Evolutionary conservation across 768 basidiomycete genomes (phyloP).

Genomic region (Macrolepiota fuliginosa): DNA sequence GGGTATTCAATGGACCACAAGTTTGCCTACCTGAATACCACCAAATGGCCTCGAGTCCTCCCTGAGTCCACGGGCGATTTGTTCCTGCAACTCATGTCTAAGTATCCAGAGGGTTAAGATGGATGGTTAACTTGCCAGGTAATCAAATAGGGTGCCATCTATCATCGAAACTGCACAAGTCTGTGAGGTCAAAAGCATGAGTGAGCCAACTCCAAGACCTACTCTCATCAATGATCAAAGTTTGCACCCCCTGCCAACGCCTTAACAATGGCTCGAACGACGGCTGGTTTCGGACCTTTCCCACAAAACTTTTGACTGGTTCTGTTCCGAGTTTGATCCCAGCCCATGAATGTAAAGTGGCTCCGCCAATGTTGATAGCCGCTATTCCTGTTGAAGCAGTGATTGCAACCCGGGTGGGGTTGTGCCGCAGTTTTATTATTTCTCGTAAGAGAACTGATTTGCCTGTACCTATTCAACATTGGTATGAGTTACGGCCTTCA

Average conservation of each 20-base stretch:
- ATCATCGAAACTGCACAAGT: constrained; percentile 78
- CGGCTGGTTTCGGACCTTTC: constrained; percentile 47
- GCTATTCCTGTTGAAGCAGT: constrained; percentile 84
- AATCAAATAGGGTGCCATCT: constrained; percentile 77
- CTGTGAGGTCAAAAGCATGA: background rate
- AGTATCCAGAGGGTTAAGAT: constrained; percentile 10
- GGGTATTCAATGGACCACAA: background rate
- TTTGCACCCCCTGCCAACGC: constrained; percentile 61
- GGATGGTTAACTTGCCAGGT: constrained; percentile 47
- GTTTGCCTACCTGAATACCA: constrained; percentile 70
- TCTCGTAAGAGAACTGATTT: constrained; percentile 80
- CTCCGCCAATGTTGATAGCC: constrained; percentile 78
- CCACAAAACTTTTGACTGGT: constrained; percentile 44
- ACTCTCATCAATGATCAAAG: constrained; percentile 88
- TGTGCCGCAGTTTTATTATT: constrained; percentile 55
- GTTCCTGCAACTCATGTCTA: constrained; percentile 45
- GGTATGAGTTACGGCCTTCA: background rate
- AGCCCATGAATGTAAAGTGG: constrained; percentile 80
- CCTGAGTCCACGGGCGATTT: constrained; percentile 59
- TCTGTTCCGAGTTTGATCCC: constrained; percentile 77
- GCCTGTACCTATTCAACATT: constrained; percentile 56
- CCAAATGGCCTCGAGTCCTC: constrained; percentile 64
- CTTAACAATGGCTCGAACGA: constrained; percentile 37
- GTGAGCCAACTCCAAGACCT: constrained; percentile 19
- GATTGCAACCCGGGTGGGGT: constrained; percentile 48